Evolutionary conservation across 768 basidiomycete species (phyloP).

Genomic region (Suillus decipiens): DNA sequence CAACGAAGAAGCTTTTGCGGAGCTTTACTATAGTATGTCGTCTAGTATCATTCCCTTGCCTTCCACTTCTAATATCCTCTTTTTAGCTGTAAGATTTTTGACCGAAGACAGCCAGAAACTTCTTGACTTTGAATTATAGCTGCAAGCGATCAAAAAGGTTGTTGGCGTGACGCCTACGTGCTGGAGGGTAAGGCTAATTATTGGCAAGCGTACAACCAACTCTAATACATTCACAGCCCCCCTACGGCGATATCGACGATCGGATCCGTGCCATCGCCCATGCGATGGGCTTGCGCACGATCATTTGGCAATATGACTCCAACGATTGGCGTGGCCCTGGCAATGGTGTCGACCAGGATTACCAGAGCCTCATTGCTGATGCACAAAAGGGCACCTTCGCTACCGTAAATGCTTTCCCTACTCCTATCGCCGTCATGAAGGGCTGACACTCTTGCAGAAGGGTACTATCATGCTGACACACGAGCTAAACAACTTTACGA

Average conservation of each 20-base stretch:
- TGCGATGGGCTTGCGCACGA: constrained; percentile 65
- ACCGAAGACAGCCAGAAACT: neutral
- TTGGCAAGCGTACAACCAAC: constrained; percentile 1
- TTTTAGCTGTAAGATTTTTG: constrained; percentile 26
- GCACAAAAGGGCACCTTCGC: constrained; percentile 45
- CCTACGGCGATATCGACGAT: constrained; percentile 71
- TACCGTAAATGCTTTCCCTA: constrained; percentile 29
- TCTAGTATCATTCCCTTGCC: neutral
- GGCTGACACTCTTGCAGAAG: constrained; percentile 27
- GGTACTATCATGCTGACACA: constrained; percentile 60
- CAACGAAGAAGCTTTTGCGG: constrained; percentile 71
- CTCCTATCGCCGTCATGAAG: no score
- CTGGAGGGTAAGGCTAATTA: constrained; percentile 48
- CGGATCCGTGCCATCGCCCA: constrained; percentile 72
- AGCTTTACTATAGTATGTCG: constrained; percentile 71
- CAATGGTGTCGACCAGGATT: constrained; percentile 50
- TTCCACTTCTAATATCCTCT: neutral
- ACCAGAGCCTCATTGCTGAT: constrained; percentile 50
- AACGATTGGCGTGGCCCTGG: constrained; percentile 69
- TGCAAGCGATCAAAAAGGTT: constrained; percentile 56
- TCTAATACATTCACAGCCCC: constrained; percentile 41
- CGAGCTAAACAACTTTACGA: constrained; percentile 62
- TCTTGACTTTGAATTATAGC: constrained; percentile 26
- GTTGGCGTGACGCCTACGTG: constrained; percentile 58
- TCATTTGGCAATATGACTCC: constrained; percentile 76